These are phyloP conservation scores for Xylaria arbuscula DNA, from an alignment of 2,329 filamentous ascomycete genomes.

Conservation along the genomic window DNA sequence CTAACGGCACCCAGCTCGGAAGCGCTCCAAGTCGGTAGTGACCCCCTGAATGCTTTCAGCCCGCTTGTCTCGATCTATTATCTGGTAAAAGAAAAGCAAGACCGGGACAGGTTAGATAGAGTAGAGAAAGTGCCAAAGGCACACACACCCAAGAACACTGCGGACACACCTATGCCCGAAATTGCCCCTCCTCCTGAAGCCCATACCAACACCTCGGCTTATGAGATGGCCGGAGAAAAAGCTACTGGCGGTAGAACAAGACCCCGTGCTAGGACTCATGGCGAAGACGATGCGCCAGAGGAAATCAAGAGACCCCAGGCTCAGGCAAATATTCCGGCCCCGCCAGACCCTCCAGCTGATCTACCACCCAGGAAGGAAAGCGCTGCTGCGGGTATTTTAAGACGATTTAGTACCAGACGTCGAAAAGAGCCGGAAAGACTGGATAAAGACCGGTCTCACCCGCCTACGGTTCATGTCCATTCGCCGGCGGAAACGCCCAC, in stretches of 20 bases:
- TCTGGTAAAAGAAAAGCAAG: slow-evolving; percentile 92
- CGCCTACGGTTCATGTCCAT: slow-evolving; percentile 81
- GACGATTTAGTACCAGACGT: slow-evolving; percentile 90
- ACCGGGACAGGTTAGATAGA: slow-evolving; percentile 71
- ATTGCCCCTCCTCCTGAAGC: slow-evolving; percentile 85
- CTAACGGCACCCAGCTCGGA: slow-evolving; percentile 86
- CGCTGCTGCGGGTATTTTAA: slow-evolving; percentile 82
- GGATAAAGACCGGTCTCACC: slow-evolving; percentile 74
- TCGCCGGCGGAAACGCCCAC: slow-evolving; percentile 74
- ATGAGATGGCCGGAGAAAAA: slow-evolving; percentile 90
- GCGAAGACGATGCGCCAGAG: slow-evolving; percentile 89
- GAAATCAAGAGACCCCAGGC: slow-evolving; percentile 73
- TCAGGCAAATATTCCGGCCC: slow-evolving; percentile 59
- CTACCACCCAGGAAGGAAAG: slow-evolving; percentile 83
- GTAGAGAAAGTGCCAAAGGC: slow-evolving; percentile 50
- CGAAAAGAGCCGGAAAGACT: slow-evolving; percentile 74
- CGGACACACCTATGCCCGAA: slow-evolving; percentile 71
- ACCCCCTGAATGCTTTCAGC: slow-evolving; percentile 93
- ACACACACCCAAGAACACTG: slow-evolving; percentile 54
- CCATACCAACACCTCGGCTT: slow-evolving; percentile 85
- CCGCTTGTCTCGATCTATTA: slow-evolving; percentile 95
- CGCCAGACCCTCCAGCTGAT: slow-evolving; percentile 68
- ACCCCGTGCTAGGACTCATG: slow-evolving; percentile 89
- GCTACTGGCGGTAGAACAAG: slow-evolving; percentile 85
- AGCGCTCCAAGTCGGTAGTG: slow-evolving; percentile 81